Base-by-base conservation (phyloP, 225 moss, liverwort and hornwort species). In the Marchantia polymorpha region DNA sequence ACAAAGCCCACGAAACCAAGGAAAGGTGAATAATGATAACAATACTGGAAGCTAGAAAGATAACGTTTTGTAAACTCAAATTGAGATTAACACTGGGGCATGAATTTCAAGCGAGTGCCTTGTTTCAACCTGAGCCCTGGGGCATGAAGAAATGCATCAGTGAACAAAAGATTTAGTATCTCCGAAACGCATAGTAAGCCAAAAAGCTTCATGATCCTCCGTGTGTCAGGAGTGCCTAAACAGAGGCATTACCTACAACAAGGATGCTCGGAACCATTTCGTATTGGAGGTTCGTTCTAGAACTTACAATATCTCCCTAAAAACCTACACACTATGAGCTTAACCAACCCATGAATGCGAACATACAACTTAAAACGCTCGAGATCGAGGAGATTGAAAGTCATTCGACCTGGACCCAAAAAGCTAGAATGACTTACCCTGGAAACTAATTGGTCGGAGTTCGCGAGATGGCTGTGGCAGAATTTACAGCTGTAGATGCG, bases 381-480 rank as follows among this genome's bases (percentile, higher is more conserved):
- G 13, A n/a, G 4, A 25, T 65, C 12, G 29, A 10, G 39, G 48
- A 7, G 10, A 69, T 0, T 15, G 22, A 48, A 19, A 31, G 8
- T 7, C 29, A 48, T 25, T 26, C 9, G 53, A 12, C 11, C 47
- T 74, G 46, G 27, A 6, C 8, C 8, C 54, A 67, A 72, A 20
- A 48, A 52, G 39, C 10, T 25, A 31, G 78, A 79, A 67, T 73
- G 52, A 48, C 82, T 74, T 85, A 90, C 91, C 96, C 87, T 99
- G 11, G 97, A 99, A 69, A 99, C 89, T 47, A 99, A 86, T 85
- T 99, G 88, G 76, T 93, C 88, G 61, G 81, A 90, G 79, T 92
- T 93, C 6, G 97, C 97, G 82, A 99, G 75, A 77, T 99, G 94
- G 90, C 92, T 93, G 63, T 82, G 92, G 83, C 97, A 99, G 67